Conservation (phyloP, 2,329 filamentous ascomycete species). For the Fusarium mundagurra region DNA sequence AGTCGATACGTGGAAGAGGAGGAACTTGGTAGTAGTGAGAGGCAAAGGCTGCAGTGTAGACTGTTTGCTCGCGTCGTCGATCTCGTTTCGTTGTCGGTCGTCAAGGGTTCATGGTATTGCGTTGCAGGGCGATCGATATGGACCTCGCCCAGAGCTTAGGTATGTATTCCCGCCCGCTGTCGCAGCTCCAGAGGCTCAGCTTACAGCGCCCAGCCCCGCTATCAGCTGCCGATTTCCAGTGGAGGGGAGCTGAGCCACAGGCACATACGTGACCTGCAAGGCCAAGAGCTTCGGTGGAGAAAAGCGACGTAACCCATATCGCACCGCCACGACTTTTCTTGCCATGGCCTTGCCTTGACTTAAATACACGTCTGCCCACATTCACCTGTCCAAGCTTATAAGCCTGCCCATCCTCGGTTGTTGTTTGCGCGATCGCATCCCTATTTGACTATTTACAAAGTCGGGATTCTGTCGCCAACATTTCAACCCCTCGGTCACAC, state of each 20-base stretch:
- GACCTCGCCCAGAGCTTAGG: neutral
- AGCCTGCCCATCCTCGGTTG: conserved; percentile 25
- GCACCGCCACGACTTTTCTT: conserved; percentile 39
- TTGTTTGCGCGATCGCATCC: conserved; percentile 13
- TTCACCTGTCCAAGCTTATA: conserved; percentile 35
- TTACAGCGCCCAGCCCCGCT: conserved; percentile 24
- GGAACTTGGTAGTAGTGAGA: neutral
- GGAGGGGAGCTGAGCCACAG: conserved; percentile 38
- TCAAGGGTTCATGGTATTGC: conserved; percentile 24
- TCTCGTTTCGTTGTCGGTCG: conserved; percentile 25
- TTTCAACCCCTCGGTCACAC: neutral
- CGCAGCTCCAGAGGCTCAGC: conserved; percentile 24
- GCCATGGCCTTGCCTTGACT: conserved; percentile 18
- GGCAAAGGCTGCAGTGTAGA: neutral
- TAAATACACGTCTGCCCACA: conserved; percentile 36
- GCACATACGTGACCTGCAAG: conserved; percentile 15
- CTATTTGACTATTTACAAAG: neutral
- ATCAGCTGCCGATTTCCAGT: conserved; percentile 11
- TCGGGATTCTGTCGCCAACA: neutral
- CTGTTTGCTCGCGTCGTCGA: conserved; percentile 21
- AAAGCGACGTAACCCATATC: conserved; percentile 39
- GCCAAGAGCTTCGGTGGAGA: conserved; percentile 37
- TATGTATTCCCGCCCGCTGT: neutral
- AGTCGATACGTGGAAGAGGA: conserved; percentile 6
- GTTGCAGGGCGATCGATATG: conserved; percentile 17